Evolutionary conservation across 2,329 filamentous ascomycete genomes (phyloP), one percentile per base, ranked within the genome.

Genomic region (Aspergillus uvarum): DNA sequence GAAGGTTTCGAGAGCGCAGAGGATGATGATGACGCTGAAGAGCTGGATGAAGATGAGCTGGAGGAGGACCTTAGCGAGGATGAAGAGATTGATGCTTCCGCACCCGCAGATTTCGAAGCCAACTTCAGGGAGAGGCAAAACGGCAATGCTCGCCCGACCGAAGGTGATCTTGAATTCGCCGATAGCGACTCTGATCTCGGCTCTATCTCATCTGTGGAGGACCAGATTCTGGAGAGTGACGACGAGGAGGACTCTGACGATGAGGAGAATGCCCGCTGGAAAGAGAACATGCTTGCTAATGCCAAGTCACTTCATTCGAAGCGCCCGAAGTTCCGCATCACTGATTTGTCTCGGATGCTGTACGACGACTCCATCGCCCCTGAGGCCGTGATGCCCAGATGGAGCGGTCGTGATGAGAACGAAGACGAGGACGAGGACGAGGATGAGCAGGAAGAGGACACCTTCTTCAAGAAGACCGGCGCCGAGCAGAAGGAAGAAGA

Each of bases 171-270:
- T 59, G 91, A 88, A 1, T 99, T 97, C 79, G 95, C 95, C 14
- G 95, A 99, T 71, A 96, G 92, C 70, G 96, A 99, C 75, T 99
- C 95, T 0, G 96, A 99, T 73, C 83, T 99, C 4, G 95, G 95
- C 6, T 96, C 94, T 3, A 77, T 97, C 64, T 96, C 91, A 8
- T 83, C 81, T 1, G 82, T 79, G 8, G 84, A 86, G 7, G 83
- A 85, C 21, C 81, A 83, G 59, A 81, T 83, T 31, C 65, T 82
- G 2, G 82, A 84, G 51, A 81, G 81, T 58, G 80, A 80, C 21
- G 76, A 80, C 0, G 77, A 79, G 5, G 76, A 85, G n/a, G 84
- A 85, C 19, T 42, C n/a, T 19, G 89, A 91, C 55, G 91, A 94
- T 51, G 88, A 89, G 44, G 89, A 88, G 2, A 88, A 84, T 3